These are phyloP conservation scores for Tagetes erecta DNA, from an alignment of 129 eudicot species.

Conservation along the genomic window DNA sequence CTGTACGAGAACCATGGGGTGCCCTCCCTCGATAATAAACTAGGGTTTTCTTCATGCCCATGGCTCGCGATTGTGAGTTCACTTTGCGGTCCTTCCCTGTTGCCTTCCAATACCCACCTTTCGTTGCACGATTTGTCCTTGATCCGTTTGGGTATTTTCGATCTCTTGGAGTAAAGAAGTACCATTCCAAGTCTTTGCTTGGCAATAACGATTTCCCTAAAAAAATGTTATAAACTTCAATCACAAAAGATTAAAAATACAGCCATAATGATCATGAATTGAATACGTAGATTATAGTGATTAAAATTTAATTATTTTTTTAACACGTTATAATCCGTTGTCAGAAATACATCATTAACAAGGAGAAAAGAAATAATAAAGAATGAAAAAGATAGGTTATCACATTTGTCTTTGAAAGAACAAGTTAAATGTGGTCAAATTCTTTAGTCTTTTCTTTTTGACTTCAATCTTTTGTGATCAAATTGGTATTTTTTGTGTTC, in stretches of 20 bases:
- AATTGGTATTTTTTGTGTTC: slow-evolving; percentile 29
- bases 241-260: background rate
- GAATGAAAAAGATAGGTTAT: slow-evolving; percentile 31
- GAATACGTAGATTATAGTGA: background rate
- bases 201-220: slow-evolving; percentile 49
- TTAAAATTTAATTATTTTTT: slow-evolving; percentile 4
- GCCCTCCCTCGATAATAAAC: slow-evolving; percentile 56
- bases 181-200: slow-evolving; percentile 59
- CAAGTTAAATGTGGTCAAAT: slow-evolving; percentile 32
- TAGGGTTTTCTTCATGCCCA: slow-evolving; percentile 60
- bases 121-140: slow-evolving; percentile 53
- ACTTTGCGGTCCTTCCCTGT: slow-evolving; percentile 47
- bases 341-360: slow-evolving; percentile 10
- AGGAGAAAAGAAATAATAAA: slow-evolving; percentile 22
- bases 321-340: background rate
- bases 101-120: slow-evolving; percentile 61
- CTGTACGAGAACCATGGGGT: slow-evolving; percentile 49
- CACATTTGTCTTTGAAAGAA: slow-evolving; percentile 32
- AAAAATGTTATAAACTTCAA: slow-evolving; percentile 4
- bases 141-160: slow-evolving; percentile 60
- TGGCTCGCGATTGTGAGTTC: slow-evolving; percentile 42
- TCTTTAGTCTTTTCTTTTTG: slow-evolving; percentile 33
- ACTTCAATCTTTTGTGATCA: slow-evolving; percentile 36
- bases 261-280: background rate
- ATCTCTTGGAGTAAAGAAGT: slow-evolving; percentile 57